These are phyloP conservation scores for Cladosporium colombiae DNA, from an alignment of 2,329 filamentous ascomycete genomes.

Conservation along the genomic window DNA sequence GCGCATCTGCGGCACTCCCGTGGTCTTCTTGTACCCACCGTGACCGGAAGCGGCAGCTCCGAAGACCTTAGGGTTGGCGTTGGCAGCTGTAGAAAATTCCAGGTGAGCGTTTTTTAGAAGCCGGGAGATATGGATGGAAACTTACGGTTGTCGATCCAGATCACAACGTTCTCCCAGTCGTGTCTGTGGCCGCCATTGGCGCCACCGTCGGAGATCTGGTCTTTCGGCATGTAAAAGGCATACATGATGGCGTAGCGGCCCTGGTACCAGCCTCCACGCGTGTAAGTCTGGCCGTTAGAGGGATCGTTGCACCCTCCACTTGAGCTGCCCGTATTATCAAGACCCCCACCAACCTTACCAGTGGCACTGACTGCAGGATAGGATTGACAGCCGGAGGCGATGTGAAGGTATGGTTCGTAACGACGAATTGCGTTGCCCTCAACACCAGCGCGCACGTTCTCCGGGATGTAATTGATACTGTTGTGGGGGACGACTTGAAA, in stretches of 20 bases:
- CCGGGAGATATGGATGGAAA: neutral
- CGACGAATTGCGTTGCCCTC: conserved; percentile 3
- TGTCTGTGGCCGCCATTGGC: conserved; percentile 5
- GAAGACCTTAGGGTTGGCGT: neutral
- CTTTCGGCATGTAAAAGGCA: conserved; percentile 1
- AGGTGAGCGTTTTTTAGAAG: neutral
- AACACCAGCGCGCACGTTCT: neutral
- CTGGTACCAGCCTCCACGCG: neutral
- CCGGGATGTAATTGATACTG: conserved; percentile 2
- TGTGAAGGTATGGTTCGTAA: conserved; percentile 4
- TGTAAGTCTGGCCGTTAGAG: conserved; percentile 4
- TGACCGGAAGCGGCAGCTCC: conserved; percentile 4
- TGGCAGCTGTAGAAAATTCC: neutral
- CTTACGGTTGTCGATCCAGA: conserved; percentile 8
- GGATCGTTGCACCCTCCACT: conserved; percentile 6
- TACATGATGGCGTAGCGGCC: conserved; percentile 11
- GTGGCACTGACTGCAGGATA: conserved; percentile 5
- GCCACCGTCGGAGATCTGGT: conserved; percentile 6
- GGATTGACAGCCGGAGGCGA: conserved; percentile 2
- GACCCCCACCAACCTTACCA: conserved; percentile 5
- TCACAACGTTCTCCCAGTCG: conserved; percentile 5
- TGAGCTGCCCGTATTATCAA: neutral
- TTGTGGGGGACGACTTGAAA: neutral
- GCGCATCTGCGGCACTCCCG: neutral
- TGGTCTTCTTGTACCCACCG: neutral